Percentiles rank a stretch among this genome's conserved stretches.
Evolutionary conservation across 2,329 filamentous ascomycete genomes (phyloP).

Genomic region (Chaetomiaceae sp.): DNA sequence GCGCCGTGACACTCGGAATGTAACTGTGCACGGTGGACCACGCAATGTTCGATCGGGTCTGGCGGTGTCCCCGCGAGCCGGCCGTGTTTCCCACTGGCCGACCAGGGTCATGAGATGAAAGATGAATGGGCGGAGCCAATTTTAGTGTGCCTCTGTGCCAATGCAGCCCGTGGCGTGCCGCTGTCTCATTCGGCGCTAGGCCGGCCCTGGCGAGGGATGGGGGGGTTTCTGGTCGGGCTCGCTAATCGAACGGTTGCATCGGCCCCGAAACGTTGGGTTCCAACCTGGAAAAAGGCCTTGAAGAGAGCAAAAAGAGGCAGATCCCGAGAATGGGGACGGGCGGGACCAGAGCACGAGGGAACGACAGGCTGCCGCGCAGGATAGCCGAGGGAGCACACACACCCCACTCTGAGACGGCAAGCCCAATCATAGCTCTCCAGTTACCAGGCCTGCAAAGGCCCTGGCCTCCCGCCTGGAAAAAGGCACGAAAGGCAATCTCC

Average conservation of each 20-base stretch:
- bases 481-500: background rate
- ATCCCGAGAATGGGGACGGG: constrained; percentile 14
- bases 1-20: constrained; percentile 4
- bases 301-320: constrained; percentile 10
- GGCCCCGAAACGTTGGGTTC: constrained; percentile 7
- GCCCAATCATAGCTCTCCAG: constrained; percentile 8
- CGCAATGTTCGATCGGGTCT: constrained; percentile 23
- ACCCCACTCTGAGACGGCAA: background rate
- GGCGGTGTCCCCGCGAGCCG: constrained; percentile 15
- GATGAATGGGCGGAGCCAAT: constrained; percentile 19
- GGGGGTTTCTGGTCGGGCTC: constrained; percentile 16
- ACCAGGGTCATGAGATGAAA: constrained; percentile 20
- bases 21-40: background rate
- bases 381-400: constrained; percentile 2
- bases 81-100: constrained; percentile 3
- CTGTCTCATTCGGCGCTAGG: constrained; percentile 5
- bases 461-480: no score
- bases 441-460: constrained; percentile 3
- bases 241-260: constrained; percentile 27
- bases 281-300: background rate
- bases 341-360: constrained; percentile 17
- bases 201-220: background rate
- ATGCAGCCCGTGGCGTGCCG: constrained; percentile 1
- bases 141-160: no score
- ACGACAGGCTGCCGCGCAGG: constrained; percentile 15